phyloP scores from a whole-genome alignment of 305 asterid species.

The Vinca major region DNA sequence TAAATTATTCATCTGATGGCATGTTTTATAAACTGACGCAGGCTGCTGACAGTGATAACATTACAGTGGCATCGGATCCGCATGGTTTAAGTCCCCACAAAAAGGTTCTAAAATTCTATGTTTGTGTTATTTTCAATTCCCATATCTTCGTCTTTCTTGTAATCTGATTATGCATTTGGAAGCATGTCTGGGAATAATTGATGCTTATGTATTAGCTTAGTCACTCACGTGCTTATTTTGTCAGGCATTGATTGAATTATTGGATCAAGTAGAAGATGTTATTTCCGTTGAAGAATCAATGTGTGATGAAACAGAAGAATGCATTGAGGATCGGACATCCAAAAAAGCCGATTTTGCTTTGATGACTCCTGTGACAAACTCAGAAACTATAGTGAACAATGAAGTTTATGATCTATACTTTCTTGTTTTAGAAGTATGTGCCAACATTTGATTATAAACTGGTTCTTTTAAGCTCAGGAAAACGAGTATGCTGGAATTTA shows the following conservation, averaged over 20 bases:
- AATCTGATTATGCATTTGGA: not conserved
- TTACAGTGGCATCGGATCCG: slow-evolving; percentile 35
- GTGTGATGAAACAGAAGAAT: slow-evolving; percentile 27
- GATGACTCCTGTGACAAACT: slow-evolving; percentile 19
- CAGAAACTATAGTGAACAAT: slow-evolving; percentile 26
- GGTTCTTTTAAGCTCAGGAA: slow-evolving; percentile 17
- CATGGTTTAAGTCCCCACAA: slow-evolving; percentile 66
- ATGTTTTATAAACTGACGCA: slow-evolving; percentile 28
- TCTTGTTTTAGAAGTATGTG: slow-evolving; percentile 84
- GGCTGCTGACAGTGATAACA: slow-evolving; percentile 38
- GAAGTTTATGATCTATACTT: slow-evolving; percentile 34
- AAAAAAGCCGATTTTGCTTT: slow-evolving; percentile 30
- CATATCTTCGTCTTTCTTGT: not conserved
- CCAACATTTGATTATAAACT: slow-evolving; percentile 9
- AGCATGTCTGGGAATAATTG: not conserved
- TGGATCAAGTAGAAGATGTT: slow-evolving; percentile 93
- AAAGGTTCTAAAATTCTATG: slow-evolving; percentile 44
- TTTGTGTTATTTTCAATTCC: slow-evolving; percentile 10
- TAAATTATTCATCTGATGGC: slow-evolving; percentile 15
- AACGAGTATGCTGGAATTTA: slow-evolving; percentile 7
- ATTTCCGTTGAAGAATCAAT: slow-evolving; percentile 56
- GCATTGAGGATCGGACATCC: slow-evolving; percentile 31
- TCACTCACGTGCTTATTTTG: slow-evolving; percentile 14
- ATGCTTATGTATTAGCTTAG: slow-evolving; percentile 7
- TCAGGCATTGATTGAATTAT: slow-evolving; percentile 84